Conservation (phyloP, 140 eudicot genomes). For the Stevia rebaudiana region DNA sequence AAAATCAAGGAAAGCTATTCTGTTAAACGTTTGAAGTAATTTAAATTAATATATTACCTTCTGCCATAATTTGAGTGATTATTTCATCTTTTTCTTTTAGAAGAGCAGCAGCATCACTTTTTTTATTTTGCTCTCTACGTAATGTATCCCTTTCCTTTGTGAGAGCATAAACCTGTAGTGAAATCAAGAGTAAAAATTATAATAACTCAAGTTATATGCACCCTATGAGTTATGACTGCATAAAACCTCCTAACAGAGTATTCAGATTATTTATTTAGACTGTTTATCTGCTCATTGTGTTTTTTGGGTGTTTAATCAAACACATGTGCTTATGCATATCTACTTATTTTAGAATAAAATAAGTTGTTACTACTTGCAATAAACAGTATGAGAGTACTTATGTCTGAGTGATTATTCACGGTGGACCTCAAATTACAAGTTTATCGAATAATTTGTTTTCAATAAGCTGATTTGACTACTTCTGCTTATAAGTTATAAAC, state of each 20-base stretch:
- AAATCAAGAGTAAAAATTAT: constrained; percentile 10
- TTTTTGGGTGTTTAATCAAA: too few relatives aligned
- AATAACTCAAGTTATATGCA: not conserved
- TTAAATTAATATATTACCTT: constrained; percentile 41
- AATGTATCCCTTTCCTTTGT: constrained; percentile 89
- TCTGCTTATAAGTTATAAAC: not conserved
- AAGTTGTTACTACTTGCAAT: constrained; percentile 1
- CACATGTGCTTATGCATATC: not conserved
- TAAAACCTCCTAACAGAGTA: not conserved
- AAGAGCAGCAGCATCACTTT: constrained; percentile 97
- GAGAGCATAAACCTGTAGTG: constrained; percentile 82
- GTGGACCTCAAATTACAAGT: not conserved
- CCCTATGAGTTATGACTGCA: not conserved
- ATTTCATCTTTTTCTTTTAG: constrained; percentile 94
- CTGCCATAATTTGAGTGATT: constrained; percentile 91
- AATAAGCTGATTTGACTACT: not conserved
- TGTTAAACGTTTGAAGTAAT: not conserved
- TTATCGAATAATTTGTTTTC: not conserved
- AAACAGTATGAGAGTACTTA: not conserved
- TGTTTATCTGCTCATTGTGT: too few relatives aligned
- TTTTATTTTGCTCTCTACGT: constrained; percentile 88
- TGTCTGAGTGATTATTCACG: constrained; percentile 3
- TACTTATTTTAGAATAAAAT: not conserved
- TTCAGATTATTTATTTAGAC: not conserved
- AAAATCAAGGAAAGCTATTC: not conserved